Evolutionary conservation across 1,284 basidiomycete species (phyloP).

Genomic region (Ceratobasidium sp.): DNA sequence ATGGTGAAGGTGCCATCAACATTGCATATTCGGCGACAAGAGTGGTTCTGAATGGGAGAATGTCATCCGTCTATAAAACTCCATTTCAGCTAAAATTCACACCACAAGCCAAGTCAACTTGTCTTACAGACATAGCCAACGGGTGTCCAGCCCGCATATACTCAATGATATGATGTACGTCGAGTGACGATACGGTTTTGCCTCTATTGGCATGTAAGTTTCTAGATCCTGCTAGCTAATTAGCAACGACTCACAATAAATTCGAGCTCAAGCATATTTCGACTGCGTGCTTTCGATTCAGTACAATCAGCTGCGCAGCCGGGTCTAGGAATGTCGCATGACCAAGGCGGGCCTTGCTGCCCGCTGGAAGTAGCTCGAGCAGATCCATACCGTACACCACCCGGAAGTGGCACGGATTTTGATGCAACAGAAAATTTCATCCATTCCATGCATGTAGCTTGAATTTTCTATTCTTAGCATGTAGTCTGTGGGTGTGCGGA

Average conservation of each 20-base stretch:
- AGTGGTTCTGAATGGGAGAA: constrained; percentile 79
- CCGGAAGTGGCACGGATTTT: too few species aligned
- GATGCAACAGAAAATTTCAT: too few species aligned
- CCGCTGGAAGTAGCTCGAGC: constrained; percentile 68
- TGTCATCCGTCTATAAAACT: constrained; percentile 81
- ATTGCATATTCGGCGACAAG: constrained; percentile 81
- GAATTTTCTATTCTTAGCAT: too few species aligned
- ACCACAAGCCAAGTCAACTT: not conserved
- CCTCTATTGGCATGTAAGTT: constrained; percentile 61
- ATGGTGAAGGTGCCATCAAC: constrained; percentile 74
- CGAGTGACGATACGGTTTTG: constrained; percentile 74
- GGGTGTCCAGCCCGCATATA: constrained; percentile 76
- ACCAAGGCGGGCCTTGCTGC: constrained; percentile 66
- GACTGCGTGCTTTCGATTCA: constrained; percentile 71
- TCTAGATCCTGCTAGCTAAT: not conserved
- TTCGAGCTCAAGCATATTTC: constrained; percentile 89
- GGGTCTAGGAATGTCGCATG: constrained; percentile 85
- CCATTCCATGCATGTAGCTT: too few species aligned
- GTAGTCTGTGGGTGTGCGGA: too few species aligned
- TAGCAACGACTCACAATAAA: constrained; percentile 67
- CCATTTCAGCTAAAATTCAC: constrained; percentile 1
- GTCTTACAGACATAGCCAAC: constrained; percentile 78
- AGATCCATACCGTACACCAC: too few species aligned
- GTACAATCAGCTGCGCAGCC: constrained; percentile 69
- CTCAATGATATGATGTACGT: constrained; percentile 78